Base-by-base conservation (phyloP, 805 yeast species). In the Teunomyces stri region DNA sequence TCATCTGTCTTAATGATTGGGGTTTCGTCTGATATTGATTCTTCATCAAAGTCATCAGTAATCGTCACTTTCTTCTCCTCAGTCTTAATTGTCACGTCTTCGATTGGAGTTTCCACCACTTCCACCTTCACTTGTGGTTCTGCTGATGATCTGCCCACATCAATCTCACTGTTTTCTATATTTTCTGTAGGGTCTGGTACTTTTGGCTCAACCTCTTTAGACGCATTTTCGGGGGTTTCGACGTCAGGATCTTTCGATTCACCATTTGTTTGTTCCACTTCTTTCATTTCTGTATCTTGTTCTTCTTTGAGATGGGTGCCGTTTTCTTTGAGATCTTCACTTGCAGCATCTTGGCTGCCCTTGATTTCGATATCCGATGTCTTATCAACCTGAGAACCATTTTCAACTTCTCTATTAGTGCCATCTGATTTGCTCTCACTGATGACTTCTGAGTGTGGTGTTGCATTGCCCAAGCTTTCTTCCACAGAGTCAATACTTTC, bases 281-380 rank as follows among this genome's bases (percentile, higher is more conserved):
- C 41, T 40, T 25, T 54, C 59, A 25, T 40, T 41, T 52, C 66
- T 47, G 57, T 68, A 35, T 49, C 55, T n/a, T 45, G 49, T 39
- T 45, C 34, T 42, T 36, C 44, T 7, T 46, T 50, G 13, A 16
- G 3, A 9, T 15, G 20, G 1, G 21, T 11, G n/a, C 13, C 16
- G 5, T 37, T 37, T 20, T 22, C 40, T 12, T 42, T 10, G 16
- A 31, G 15, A 13, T 13, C 11, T 31, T 31, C 34, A 31, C 18
- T 31, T 31, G 7, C 16, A 31, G 16, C 3, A 10, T 31, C 34
- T 6, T 31, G 15, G 6, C 4, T 11, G 4, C 27, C 27, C 27
- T 25, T 7, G 10, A 25, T 25, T 25, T 6, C 27, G 11, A 6
- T 9, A 7, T 25, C 27, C 7, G 27, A 25, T 25, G 2, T 25